Percentiles rank a stretch among this genome's conserved stretches.
Evolutionary conservation across 768 basidiomycete genomes (phyloP).

Genomic region (Crepidotus variabilis): DNA sequence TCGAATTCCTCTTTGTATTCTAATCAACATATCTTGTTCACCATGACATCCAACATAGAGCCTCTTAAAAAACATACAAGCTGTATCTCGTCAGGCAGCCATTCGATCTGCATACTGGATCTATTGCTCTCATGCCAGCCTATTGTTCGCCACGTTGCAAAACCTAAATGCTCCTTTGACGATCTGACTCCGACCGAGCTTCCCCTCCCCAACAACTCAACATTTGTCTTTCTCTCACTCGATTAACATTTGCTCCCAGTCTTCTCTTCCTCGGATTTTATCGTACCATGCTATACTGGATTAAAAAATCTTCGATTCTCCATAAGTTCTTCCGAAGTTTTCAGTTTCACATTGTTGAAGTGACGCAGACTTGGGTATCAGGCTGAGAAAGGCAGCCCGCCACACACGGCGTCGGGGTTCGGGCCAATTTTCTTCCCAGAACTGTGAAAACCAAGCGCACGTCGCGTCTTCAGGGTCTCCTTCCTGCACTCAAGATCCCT

Average conservation of each 20-base stretch:
- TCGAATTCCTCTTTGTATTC: not conserved
- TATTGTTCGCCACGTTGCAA: not conserved
- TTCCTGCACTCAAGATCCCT: not conserved
- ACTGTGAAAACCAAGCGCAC: not conserved
- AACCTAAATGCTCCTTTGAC: not conserved
- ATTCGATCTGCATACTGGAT: not conserved
- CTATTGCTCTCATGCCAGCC: not conserved
- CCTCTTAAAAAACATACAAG: not conserved
- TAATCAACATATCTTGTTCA: not conserved
- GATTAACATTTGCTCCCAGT: too few relatives aligned
- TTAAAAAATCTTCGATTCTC: too few relatives aligned
- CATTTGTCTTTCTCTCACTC: too few relatives aligned
- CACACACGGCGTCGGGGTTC: not conserved
- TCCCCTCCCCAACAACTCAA: too few relatives aligned
- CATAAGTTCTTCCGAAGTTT: too few relatives aligned
- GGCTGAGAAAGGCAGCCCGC: too few relatives aligned
- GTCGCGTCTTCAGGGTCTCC: too few relatives aligned
- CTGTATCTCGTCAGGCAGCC: not conserved
- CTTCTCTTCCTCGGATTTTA: too few relatives aligned
- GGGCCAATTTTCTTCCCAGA: not conserved
- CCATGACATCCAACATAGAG: not conserved
- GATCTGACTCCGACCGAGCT: not conserved
- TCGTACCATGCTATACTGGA: too few relatives aligned
- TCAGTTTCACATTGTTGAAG: too few relatives aligned
- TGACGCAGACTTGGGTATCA: too few relatives aligned